phyloP scores from a whole-genome alignment of 352 stramenopile species.

The Globisporangium paroecandrum region DNA sequence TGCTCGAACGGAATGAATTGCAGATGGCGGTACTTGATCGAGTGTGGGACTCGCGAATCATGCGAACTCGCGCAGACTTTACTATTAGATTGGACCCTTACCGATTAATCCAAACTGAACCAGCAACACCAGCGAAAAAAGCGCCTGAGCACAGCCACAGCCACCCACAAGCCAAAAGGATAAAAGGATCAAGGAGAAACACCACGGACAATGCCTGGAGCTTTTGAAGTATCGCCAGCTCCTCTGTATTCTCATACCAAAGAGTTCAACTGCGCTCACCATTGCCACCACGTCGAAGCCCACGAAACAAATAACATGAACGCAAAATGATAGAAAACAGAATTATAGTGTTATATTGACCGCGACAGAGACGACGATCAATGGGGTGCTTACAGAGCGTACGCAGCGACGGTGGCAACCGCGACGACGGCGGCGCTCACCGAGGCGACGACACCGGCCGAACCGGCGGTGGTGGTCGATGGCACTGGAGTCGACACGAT shows the following conservation, averaged over 20 bases:
- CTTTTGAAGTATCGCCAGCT: neutral
- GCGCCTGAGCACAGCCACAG: neutral
- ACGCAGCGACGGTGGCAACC: conserved; percentile 3
- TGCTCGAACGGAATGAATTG: neutral
- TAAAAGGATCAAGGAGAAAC: no score
- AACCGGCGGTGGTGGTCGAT: neutral
- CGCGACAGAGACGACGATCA: neutral
- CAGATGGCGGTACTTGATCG: neutral
- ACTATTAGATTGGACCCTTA: neutral
- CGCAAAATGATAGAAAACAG: neutral
- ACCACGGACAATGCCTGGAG: no score
- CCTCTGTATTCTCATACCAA: neutral
- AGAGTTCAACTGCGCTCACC: neutral
- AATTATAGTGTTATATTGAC: conserved; percentile 7
- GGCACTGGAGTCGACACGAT: neutral
- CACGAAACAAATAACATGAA: neutral
- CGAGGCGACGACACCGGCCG: conserved; percentile 4
- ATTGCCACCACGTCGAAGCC: neutral
- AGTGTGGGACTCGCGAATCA: neutral
- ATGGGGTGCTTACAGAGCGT: conserved; percentile 10
- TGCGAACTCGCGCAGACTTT: neutral
- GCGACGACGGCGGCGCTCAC: conserved; percentile 7
- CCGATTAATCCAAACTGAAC: neutral
- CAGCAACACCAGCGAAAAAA: neutral
- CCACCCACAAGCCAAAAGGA: neutral